Evolutionary conservation across 2,329 filamentous ascomycete species (phyloP).

Genomic region (Cladosporium phlei): DNA sequence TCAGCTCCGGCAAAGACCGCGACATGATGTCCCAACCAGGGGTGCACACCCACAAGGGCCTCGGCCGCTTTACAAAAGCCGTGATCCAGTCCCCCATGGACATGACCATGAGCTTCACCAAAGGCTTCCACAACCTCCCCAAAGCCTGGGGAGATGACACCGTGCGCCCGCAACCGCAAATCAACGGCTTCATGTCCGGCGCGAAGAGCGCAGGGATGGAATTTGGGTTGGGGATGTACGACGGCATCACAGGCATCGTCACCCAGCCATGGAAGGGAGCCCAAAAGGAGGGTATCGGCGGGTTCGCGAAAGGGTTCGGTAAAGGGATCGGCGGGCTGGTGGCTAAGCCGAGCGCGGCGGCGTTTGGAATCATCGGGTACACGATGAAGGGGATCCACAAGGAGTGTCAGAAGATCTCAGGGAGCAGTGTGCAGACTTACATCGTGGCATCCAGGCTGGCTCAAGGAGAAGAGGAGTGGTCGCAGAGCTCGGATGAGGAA

Average conservation of each 20-base stretch:
- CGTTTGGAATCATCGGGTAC: slow-evolving; percentile 58
- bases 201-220: slow-evolving; percentile 43
- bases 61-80: slow-evolving; percentile 20
- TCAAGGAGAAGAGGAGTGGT: slow-evolving; percentile 64
- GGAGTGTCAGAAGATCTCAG: slow-evolving; percentile 61
- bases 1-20: slow-evolving; percentile 49
- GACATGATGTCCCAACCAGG: slow-evolving; percentile 41
- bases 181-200: slow-evolving; percentile 63
- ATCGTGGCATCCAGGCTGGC: slow-evolving; percentile 67
- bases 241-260: slow-evolving; percentile 67
- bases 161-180: slow-evolving; percentile 57
- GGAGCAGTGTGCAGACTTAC: slow-evolving; percentile 66
- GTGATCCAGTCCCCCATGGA: slow-evolving; percentile 53
- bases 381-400: slow-evolving; percentile 68
- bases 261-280: slow-evolving; percentile 63
- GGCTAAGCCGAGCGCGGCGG: slow-evolving; percentile 64
- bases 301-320: slow-evolving; percentile 68
- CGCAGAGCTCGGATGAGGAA: slow-evolving; percentile 51
- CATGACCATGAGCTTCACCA: slow-evolving; percentile 57
- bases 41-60: slow-evolving; percentile 21
- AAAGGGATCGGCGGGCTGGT: slow-evolving; percentile 70
- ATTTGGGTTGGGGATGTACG: slow-evolving; percentile 65
- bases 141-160: slow-evolving; percentile 66
- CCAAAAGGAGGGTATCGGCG: slow-evolving; percentile 54
- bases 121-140: slow-evolving; percentile 68